These are phyloP conservation scores for Rhynchospora pubera DNA, from an alignment of 176 grass and related monocot species.

Conservation along the genomic window DNA sequence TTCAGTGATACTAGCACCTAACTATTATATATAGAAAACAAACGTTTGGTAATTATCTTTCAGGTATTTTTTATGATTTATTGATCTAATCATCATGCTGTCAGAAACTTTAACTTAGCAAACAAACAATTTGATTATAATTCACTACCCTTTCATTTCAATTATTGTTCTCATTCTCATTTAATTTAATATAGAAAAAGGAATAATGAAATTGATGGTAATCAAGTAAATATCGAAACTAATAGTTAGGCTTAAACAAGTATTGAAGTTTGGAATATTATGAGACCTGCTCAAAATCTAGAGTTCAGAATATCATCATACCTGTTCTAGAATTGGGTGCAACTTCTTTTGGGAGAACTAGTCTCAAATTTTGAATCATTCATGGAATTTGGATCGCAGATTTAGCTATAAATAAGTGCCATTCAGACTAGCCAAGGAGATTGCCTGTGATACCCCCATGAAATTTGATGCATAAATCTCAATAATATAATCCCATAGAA, in stretches of 20 bases:
- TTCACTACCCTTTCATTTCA: not conserved
- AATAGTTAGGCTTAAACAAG: not conserved
- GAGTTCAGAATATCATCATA: not conserved
- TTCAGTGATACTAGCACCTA: too few relatives aligned
- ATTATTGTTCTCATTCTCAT: not conserved
- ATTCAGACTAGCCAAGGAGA: not conserved
- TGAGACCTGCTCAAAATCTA: not conserved
- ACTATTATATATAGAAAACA: too few relatives aligned
- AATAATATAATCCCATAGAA: not conserved
- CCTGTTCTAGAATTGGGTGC: not conserved
- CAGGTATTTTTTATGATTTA: not conserved
- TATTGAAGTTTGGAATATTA: not conserved
- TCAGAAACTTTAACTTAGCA: too few relatives aligned
- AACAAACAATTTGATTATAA: too few relatives aligned
- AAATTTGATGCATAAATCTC: not conserved
- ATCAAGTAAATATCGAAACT: not conserved
- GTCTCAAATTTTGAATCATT: not conserved
- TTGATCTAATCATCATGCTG: not conserved
- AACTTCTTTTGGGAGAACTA: not conserved
- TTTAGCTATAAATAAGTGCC: not conserved
- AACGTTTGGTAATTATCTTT: too few relatives aligned
- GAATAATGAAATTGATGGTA: not conserved
- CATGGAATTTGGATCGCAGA: not conserved
- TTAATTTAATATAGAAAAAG: not conserved
- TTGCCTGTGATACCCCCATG: not conserved